A percentile compares a stretch with the other conserved stretches of the same genome.
These are phyloP conservation scores for Pythium angustatum DNA, from an alignment of 352 stramenopile genomes.

Conservation along the genomic window DNA sequence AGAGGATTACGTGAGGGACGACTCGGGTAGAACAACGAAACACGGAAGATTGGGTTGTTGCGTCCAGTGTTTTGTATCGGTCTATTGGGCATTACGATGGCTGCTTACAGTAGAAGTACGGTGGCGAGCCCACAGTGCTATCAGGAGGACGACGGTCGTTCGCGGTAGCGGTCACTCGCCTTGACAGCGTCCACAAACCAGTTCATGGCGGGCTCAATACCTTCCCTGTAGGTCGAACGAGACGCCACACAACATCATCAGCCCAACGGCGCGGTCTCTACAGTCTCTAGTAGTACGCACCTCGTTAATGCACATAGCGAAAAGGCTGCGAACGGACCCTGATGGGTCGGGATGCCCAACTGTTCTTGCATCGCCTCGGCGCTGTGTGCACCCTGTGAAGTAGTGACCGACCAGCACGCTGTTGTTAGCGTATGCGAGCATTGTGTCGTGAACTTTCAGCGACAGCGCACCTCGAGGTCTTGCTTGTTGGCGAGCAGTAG, in stretches of 20 bases:
- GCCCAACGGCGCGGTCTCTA: too few species aligned
- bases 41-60: conserved; percentile 11
- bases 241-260: too few species aligned
- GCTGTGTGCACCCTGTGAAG: conserved; percentile 43
- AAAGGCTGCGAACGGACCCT: conserved; percentile 43
- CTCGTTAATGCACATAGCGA: conserved; percentile 66
- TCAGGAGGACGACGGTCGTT: neutral
- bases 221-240: conserved; percentile 54
- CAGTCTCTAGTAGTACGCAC: too few species aligned
- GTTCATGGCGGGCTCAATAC: conserved; percentile 69
- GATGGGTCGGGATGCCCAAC: conserved; percentile 45
- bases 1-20: conserved; percentile 13
- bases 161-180: conserved; percentile 64
- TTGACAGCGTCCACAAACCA: conserved; percentile 78
- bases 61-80: too few species aligned
- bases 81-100: too few species aligned
- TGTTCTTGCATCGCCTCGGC: conserved; percentile 44
- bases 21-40: neutral
- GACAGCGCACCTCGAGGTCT: neutral
- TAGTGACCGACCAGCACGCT: too few species aligned
- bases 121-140: too few species aligned
- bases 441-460: neutral
- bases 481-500: neutral
- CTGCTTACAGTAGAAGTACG: too few species aligned
- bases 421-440: neutral